Percentiles rank a stretch among this genome's conserved stretches.
Evolutionary conservation across 768 basidiomycete genomes (phyloP).

Genomic region (Albatrellus ellisii): DNA sequence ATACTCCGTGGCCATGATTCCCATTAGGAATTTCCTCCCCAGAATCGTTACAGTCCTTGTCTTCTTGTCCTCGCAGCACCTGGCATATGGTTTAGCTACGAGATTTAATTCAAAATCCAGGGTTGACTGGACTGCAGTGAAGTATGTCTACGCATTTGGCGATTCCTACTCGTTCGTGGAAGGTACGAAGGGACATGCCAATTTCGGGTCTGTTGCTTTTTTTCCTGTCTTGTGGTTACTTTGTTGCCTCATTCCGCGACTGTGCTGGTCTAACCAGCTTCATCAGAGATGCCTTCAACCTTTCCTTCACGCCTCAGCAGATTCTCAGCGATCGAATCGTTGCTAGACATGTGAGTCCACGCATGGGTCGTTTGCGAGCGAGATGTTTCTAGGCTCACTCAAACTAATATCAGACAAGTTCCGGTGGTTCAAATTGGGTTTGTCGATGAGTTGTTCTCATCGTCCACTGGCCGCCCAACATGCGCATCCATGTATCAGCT

Average conservation of each 20-base stretch:
- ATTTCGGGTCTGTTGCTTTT: conserved; percentile 28
- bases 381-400: too few relatives aligned
- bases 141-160: conserved; percentile 36
- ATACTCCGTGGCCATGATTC: too few relatives aligned
- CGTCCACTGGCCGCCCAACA: neutral
- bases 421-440: neutral
- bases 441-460: neutral
- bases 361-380: too few relatives aligned
- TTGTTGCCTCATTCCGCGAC: too few relatives aligned
- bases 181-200: conserved; percentile 32
- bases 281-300: neutral
- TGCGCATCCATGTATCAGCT: conserved; percentile 19
- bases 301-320: neutral
- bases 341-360: neutral
- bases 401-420: neutral
- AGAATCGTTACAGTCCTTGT: too few relatives aligned
- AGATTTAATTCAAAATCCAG: too few relatives aligned
- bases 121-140: neutral
- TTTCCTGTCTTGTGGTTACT: neutral
- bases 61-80: too few relatives aligned
- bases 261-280: neutral
- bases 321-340: neutral
- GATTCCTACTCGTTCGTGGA: conserved; percentile 45
- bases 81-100: too few relatives aligned
- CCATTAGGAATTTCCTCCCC: too few relatives aligned